A percentile compares a stretch with the other conserved stretches of the same genome.
These are phyloP conservation scores for Pichia sorboxylosa DNA, from an alignment of 1,139 yeast species.

Conservation along the genomic window DNA sequence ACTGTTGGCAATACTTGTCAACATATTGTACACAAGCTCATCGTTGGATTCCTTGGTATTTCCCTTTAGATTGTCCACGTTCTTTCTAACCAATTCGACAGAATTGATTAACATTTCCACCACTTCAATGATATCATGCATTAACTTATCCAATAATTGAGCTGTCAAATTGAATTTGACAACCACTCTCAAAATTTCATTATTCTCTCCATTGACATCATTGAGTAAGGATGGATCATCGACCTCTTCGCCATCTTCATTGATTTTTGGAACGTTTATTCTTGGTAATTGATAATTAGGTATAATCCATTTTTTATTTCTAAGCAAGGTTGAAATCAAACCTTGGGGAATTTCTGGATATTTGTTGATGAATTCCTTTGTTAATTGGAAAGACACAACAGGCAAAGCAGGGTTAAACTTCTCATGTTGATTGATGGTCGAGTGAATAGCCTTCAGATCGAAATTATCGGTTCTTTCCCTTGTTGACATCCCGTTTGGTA, in stretches of 20 bases:
- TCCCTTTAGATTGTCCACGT: constrained; percentile 15
- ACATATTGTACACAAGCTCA: constrained; percentile 25
- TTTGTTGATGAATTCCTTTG: constrained; percentile 40
- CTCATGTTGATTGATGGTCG: constrained; percentile 26
- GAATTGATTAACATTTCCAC: constrained; percentile 43
- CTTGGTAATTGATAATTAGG: constrained; percentile 82
- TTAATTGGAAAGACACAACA: constrained; percentile 74
- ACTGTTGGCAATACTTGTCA: constrained; percentile 29
- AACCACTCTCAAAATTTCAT: constrained; percentile 75
- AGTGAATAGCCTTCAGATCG: constrained; percentile 4
- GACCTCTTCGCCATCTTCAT: constrained; percentile 8
- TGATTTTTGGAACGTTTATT: constrained; percentile 14
- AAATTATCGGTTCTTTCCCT: constrained; percentile 12
- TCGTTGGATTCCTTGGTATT: constrained; percentile 16
- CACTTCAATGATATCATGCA: constrained; percentile 50
- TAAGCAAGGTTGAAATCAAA: constrained; percentile 56
- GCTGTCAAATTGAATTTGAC: constrained; percentile 63
- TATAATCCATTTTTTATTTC: constrained; percentile 77
- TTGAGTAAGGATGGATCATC: constrained; percentile 7
- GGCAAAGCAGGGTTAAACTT: constrained; percentile 69
- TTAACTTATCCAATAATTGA: constrained; percentile 61
- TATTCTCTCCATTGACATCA: constrained; percentile 27
- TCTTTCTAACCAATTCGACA: constrained; percentile 25
- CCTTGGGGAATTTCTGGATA: constrained; percentile 85
- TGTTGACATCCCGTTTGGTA: constrained; percentile 30